Evolutionary conservation across 2,329 filamentous ascomycete genomes (phyloP).

Genomic region (Hyphodiscus sp.): DNA sequence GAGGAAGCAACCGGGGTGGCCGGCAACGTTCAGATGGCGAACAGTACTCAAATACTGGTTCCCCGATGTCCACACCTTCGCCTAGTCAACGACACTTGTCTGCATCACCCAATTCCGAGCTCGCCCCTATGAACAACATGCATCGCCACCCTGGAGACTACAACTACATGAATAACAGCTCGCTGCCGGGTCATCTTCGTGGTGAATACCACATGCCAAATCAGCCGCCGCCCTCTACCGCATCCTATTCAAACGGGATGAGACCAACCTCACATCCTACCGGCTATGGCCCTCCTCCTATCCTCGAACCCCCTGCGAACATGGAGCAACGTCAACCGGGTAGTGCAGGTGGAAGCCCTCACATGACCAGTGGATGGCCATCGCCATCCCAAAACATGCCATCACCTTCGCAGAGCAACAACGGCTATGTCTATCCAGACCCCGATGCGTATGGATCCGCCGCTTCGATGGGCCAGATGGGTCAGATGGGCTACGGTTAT

Average conservation of each 20-base stretch:
- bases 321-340: slow-evolving; percentile 66
- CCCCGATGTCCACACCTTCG: slow-evolving; percentile 73
- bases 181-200: slow-evolving; percentile 77
- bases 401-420: slow-evolving; percentile 52
- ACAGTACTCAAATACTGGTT: slow-evolving; percentile 63
- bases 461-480: slow-evolving; percentile 49
- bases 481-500: slow-evolving; percentile 75
- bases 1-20: slow-evolving; percentile 34
- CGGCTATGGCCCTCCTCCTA: slow-evolving; percentile 71
- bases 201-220: slow-evolving; percentile 48
- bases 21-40: slow-evolving; percentile 63
- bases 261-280: slow-evolving; percentile 81
- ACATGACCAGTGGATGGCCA: slow-evolving; percentile 71
- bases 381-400: slow-evolving; percentile 65
- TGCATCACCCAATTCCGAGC: slow-evolving; percentile 71
- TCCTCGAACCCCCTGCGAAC: slow-evolving; percentile 70
- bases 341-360: slow-evolving; percentile 78
- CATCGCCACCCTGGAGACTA: slow-evolving; percentile 51
- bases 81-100: slow-evolving; percentile 74
- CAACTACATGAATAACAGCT: slow-evolving; percentile 70
- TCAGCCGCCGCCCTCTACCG: slow-evolving; percentile 52
- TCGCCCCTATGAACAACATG: slow-evolving; percentile 62
- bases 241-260: slow-evolving; percentile 47
- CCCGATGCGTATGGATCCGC: slow-evolving; percentile 64
- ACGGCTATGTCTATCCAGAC: slow-evolving; percentile 73